Base-by-base conservation (phyloP, 495 filamentous ascomycete species). In the Penicillium taxi region DNA sequence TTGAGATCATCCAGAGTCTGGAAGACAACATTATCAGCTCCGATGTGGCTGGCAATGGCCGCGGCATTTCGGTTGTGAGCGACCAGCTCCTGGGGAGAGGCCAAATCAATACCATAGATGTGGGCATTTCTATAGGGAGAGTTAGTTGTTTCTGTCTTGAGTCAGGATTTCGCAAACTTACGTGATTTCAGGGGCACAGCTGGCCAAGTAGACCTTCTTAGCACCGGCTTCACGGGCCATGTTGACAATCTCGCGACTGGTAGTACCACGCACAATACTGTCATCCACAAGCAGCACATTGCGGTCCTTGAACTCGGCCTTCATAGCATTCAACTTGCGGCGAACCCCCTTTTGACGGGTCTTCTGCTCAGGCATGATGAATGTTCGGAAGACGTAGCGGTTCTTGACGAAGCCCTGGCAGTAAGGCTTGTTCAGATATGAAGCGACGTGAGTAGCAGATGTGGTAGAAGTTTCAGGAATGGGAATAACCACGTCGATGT, bases 141-240 rank as follows among this genome's bases (percentile, higher is more conserved):
- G 5, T 5, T 29, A 11, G 22, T 11, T 24, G 22, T 6, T 24
- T 6, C 22, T 11, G 6, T 6, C 13, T 12, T 5, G 13, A 7
- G 12, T 29, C 6, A 29, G 12, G 26, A 12, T 13, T 7, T 29
- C 6, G 26, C 13, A 14, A 29, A 35, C 63, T 54, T 49, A 70
- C 59, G 80, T 87, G 58, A 96, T 86, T 9, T 82, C 84, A 0
- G 91, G 91, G 20, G 86, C 78, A 58, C 88, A 93, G 44, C 78
- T 84, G 15, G 85, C 85, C 57, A 98, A 87, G 55, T 84, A 86
- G 32, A 98, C 86, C 62, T 88, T 88, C 50, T 78, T 80, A 5
- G 93, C 90, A 32, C 86, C 86, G 26, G 86, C 86, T 58, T 96
- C 90, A 27, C 82, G 73, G 7, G 88, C 91, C 91, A 98, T 94